A percentile compares a stretch with the other conserved stretches of the same genome.
Evolutionary conservation across 805 yeast species (phyloP).

Genomic region (Cyberlindnera meyerae): DNA sequence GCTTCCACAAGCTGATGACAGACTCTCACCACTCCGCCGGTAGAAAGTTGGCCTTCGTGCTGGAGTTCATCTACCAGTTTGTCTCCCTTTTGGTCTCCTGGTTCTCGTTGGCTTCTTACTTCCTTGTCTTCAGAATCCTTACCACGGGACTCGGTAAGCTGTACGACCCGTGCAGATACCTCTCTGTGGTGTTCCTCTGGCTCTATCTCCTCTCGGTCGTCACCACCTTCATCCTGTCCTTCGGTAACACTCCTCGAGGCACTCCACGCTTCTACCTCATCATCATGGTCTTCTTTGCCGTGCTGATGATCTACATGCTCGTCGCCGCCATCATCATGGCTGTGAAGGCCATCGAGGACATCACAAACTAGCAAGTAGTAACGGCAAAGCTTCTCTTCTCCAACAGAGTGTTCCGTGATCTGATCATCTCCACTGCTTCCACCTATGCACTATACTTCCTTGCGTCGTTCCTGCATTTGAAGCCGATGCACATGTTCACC

Average conservation of each 20-base stretch:
- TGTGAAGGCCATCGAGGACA: conserved; percentile 58
- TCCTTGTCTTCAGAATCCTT: conserved; percentile 82
- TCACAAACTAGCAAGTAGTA: conserved; percentile 30
- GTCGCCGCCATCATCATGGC: conserved; percentile 84
- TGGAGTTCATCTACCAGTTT: conserved; percentile 78
- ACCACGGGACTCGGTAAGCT: conserved; percentile 71
- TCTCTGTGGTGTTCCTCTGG: conserved; percentile 82
- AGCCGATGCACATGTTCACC: conserved; percentile 91
- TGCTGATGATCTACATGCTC: conserved; percentile 82
- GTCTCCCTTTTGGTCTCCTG: conserved; percentile 76
- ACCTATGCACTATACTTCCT: conserved; percentile 78
- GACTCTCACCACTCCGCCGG: conserved; percentile 60
- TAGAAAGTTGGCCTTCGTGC: conserved; percentile 65
- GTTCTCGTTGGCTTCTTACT: conserved; percentile 90
- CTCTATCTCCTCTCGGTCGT: conserved; percentile 74
- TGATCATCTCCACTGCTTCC: conserved; percentile 78
- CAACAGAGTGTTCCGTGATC: conserved; percentile 73
- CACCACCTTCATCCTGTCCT: conserved; percentile 81
- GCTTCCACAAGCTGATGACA: conserved; percentile 70
- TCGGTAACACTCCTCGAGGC: conserved; percentile 94
- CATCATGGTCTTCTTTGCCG: conserved; percentile 76
- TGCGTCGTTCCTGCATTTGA: conserved; percentile 76
- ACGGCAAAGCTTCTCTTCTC: conserved; percentile 48
- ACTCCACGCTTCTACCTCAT: conserved; percentile 72
- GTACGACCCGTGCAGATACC: conserved; percentile 68